Evolutionary conservation across 176 grass and related monocot species (phyloP).

Genomic region (Oryza glaberrima): DNA sequence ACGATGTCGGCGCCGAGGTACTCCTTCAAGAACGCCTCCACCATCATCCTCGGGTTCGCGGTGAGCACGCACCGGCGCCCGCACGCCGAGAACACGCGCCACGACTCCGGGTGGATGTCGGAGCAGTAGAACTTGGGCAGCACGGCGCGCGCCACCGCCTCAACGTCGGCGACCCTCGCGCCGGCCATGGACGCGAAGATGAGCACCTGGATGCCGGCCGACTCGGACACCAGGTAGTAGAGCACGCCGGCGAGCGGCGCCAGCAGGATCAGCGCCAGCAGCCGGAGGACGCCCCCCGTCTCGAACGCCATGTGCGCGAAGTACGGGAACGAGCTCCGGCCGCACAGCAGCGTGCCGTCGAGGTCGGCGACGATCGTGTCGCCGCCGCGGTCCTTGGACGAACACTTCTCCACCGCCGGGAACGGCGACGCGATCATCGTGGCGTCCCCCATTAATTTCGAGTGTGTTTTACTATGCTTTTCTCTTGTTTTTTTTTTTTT

Average conservation of each 20-base stretch:
- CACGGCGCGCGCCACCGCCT: slow-evolving; percentile 74
- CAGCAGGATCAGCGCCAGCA: slow-evolving; percentile 51
- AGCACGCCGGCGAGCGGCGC: slow-evolving; percentile 61
- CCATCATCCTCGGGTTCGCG: slow-evolving; percentile 79
- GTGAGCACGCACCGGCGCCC: slow-evolving; percentile 75
- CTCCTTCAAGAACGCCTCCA: slow-evolving; percentile 79
- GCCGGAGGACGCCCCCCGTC: slow-evolving; percentile 54
- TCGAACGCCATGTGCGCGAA: slow-evolving; percentile 83
- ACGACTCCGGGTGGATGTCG: slow-evolving; percentile 78
- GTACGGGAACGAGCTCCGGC: slow-evolving; percentile 79
- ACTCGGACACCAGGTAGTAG: slow-evolving; percentile 77
- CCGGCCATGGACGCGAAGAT: slow-evolving; percentile 73
- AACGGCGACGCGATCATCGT: slow-evolving; percentile 47
- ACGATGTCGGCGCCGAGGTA: slow-evolving; percentile 62
- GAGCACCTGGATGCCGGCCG: slow-evolving; percentile 71
- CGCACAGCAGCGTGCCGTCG: slow-evolving; percentile 70
- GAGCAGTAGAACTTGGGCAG: slow-evolving; percentile 80
- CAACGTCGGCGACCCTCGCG: slow-evolving; percentile 42
- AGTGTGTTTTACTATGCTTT: neutral
- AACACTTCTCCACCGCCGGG: slow-evolving; percentile 66
- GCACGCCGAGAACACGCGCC: slow-evolving; percentile 79
- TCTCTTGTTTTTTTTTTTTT: neutral
- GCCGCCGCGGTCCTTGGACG: slow-evolving; percentile 48
- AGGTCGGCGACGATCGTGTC: slow-evolving; percentile 76
- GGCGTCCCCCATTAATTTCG: slow-evolving; percentile 18